Base-by-base conservation (phyloP, 768 basidiomycete genomes). In the Suillus weaverae region DNA sequence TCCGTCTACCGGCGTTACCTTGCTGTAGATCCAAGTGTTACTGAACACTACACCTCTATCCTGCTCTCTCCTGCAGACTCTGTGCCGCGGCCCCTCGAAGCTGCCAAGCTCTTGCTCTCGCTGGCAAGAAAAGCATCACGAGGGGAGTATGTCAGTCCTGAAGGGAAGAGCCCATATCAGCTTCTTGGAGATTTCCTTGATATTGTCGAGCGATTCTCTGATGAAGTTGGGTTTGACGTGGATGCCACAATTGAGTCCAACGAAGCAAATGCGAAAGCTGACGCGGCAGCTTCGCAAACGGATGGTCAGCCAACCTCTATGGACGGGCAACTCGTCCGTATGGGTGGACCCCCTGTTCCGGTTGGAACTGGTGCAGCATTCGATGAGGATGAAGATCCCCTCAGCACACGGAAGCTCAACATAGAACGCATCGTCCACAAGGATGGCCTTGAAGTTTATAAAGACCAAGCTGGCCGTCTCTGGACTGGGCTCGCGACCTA, bases 401-500 rank as follows among this genome's bases (percentile, higher is more conserved):
- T 81, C 14, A 92, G 84, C 72, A 67, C 81, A 1, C 81, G 83
- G 30, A 90, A 85, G 72, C 83, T 99, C 63, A 93, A 99, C 71
- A 88, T 99, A 64, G 96, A 97, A 71, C 79, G 81, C 43, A 90
- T 99, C 65, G 84, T 99, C 46, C 85, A 85, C 35, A 86, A 88
- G 67, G 95, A 99, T 69, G 97, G 97, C 18, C 81, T 99, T 32
- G 83, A 81, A 2, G 81, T 96, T 20, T 99, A 98, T 78, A 95
- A 94, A 74, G 97, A 99, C 74, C 97, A 99, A 78, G 94, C 96
- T 2, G 97, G 97, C 13, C 87, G 94, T 59, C 78, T 99, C 35
- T 99, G 96, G 97, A 91, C 94, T 6, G 97, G 97, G 0, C 78
- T 99, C 35, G 96, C 96, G 1, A 98, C 96, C 0, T 99, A 97